Conservation (phyloP, 176 grass and related monocot species). For the Phyllostachys edulis region DNA sequence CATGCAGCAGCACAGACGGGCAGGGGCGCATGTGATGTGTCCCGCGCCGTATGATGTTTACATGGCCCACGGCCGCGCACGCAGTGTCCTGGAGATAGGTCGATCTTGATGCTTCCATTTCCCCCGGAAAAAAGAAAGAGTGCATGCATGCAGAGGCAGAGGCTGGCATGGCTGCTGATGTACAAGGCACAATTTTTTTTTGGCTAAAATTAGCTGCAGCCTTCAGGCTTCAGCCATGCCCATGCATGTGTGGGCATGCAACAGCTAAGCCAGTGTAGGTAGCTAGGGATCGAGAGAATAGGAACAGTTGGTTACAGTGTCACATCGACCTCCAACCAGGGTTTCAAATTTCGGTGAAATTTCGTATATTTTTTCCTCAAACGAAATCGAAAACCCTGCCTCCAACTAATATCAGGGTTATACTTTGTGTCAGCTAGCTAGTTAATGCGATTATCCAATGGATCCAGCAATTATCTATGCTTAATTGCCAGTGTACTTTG, state of each 20-base stretch:
- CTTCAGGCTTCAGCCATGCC: background rate
- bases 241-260: background rate
- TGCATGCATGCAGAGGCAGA: background rate
- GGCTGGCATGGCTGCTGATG: background rate
- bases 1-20: background rate
- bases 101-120: background rate
- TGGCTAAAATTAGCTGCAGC: background rate
- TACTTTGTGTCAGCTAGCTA: background rate
- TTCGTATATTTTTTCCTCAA: too few relatives aligned
- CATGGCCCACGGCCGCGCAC: background rate
- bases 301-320: background rate
- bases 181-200: background rate
- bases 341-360: too few relatives aligned
- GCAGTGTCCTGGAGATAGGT: background rate
- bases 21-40: conserved; percentile 30
- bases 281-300: background rate
- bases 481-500: background rate
- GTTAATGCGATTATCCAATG: background rate
- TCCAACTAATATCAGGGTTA: background rate
- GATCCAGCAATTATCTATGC: background rate
- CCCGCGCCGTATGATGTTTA: background rate
- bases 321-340: background rate
- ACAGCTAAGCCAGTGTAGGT: background rate
- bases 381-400: too few relatives aligned
- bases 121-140: background rate